Conservation (phyloP, 2,329 filamentous ascomycete species). For the Massarina eburnea region DNA sequence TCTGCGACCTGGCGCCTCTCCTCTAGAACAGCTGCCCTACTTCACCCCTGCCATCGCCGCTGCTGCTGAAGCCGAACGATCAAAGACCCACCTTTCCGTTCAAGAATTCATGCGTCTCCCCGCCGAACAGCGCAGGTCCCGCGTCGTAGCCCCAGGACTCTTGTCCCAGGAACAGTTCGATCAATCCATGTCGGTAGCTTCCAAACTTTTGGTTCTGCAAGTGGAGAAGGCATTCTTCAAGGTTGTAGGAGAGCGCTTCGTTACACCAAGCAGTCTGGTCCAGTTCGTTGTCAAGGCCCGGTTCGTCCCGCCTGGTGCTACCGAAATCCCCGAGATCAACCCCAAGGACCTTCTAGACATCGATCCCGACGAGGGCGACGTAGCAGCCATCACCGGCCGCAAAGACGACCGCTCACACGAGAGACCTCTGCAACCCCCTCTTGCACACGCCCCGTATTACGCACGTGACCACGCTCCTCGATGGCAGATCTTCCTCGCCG, state of each 20-base stretch:
- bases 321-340: conserved; percentile 72
- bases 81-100: conserved; percentile 67
- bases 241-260: conserved; percentile 88
- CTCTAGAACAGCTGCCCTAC: conserved; percentile 87
- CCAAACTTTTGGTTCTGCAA: conserved; percentile 79
- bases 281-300: conserved; percentile 94
- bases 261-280: conserved; percentile 89
- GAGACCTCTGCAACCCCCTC: conserved; percentile 71
- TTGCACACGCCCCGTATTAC: conserved; percentile 90
- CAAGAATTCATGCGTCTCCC: conserved; percentile 88
- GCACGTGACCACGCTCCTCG: conserved; percentile 84
- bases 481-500: conserved; percentile 94
- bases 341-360: conserved; percentile 83
- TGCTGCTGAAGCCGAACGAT: conserved; percentile 69
- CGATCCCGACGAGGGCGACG: conserved; percentile 88
- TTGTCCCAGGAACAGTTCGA: conserved; percentile 76
- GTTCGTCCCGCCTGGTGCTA: conserved; percentile 83
- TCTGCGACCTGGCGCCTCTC: conserved; percentile 77
- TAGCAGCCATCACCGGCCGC: conserved; percentile 80
- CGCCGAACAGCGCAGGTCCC: conserved; percentile 69
- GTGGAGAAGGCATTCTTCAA: conserved; percentile 98
- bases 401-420: conserved; percentile 67
- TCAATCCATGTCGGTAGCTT: conserved; percentile 73
- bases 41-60: conserved; percentile 67
- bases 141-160: conserved; percentile 70